A percentile compares a stretch with the other conserved stretches of the same genome.
Conservation (phyloP, 768 basidiomycete genomes). For the Amylocystis lapponica region DNA sequence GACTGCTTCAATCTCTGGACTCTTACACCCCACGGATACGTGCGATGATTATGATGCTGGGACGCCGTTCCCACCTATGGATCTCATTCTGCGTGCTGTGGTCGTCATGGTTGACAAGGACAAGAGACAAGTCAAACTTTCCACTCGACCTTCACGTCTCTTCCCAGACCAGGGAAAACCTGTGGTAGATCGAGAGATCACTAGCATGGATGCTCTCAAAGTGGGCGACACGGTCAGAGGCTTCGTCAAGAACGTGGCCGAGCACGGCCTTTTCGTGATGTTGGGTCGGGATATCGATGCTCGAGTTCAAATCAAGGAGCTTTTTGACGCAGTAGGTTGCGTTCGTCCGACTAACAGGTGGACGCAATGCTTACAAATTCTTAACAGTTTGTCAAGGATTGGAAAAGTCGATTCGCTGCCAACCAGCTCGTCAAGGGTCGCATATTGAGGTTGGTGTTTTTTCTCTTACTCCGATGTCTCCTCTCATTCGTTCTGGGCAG, state of each 20-base stretch:
- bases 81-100: constrained; percentile 61
- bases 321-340: constrained; percentile 72
- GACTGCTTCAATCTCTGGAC: constrained; percentile 62
- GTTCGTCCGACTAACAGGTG: constrained; percentile 1
- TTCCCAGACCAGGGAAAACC: constrained; percentile 41
- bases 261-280: constrained; percentile 86
- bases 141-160: constrained; percentile 71
- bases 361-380: constrained; percentile 4
- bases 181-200: constrained; percentile 66
- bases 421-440: constrained; percentile 87
- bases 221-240: constrained; percentile 77
- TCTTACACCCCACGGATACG: constrained; percentile 75
- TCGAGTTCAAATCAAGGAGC: constrained; percentile 87
- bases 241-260: constrained; percentile 82
- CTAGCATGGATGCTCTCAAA: constrained; percentile 52
- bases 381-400: constrained; percentile 89
- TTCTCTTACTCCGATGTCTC: constrained; percentile 4
- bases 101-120: constrained; percentile 66
- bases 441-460: constrained; percentile 68
- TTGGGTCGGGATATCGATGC: constrained; percentile 82
- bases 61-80: constrained; percentile 51
- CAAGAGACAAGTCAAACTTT: constrained; percentile 69
- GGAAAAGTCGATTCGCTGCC: constrained; percentile 75
- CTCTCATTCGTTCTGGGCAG: constrained; percentile 34
- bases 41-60: constrained; percentile 72